A percentile compares a stretch with the other conserved stretches of the same genome.
Evolutionary conservation across 768 basidiomycete genomes (phyloP).

Genomic region (Leccinum boreale): DNA sequence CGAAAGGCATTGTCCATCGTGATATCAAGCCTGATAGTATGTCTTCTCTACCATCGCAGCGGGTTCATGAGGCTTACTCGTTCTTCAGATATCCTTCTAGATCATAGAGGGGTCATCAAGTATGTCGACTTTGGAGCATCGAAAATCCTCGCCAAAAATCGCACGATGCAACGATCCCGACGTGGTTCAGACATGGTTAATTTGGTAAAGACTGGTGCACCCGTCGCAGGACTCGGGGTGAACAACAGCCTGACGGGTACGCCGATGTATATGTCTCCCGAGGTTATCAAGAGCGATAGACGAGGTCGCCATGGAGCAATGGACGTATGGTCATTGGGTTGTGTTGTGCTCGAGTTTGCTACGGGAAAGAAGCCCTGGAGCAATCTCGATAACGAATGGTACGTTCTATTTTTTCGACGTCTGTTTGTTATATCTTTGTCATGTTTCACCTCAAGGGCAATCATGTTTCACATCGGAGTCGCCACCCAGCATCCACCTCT

Average conservation of each 20-base stretch:
- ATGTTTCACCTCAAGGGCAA: constrained; percentile 64
- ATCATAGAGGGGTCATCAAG: constrained; percentile 89
- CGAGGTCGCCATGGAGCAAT: constrained; percentile 89
- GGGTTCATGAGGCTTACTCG: constrained; percentile 7
- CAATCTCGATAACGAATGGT: constrained; percentile 99
- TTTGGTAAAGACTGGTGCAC: constrained; percentile 33
- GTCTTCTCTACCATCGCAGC: constrained; percentile 31
- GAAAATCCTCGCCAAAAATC: constrained; percentile 90
- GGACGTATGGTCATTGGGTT: constrained; percentile 98
- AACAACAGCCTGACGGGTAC: constrained; percentile 93
- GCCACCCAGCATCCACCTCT: constrained; percentile 95
- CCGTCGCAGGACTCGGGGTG: constrained; percentile 44
- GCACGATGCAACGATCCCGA: constrained; percentile 71
- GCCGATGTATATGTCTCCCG: constrained; percentile 99
- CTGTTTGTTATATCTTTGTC: not conserved
- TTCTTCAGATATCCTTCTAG: constrained; percentile 83
- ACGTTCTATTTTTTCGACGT: constrained; percentile 17
- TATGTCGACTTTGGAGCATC: constrained; percentile 98
- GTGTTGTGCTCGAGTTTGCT: constrained; percentile 94
- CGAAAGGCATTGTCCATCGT: constrained; percentile 88
- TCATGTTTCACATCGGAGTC: constrained; percentile 99
- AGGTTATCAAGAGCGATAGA: constrained; percentile 93
- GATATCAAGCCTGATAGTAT: constrained; percentile 98
- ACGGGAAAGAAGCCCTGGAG: constrained; percentile 99
- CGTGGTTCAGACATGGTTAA: constrained; percentile 45